Evolutionary conservation across 805 yeast genomes (phyloP), one percentile per base, ranked within the genome.

Genomic region (Zygoascus flipseniorum): DNA sequence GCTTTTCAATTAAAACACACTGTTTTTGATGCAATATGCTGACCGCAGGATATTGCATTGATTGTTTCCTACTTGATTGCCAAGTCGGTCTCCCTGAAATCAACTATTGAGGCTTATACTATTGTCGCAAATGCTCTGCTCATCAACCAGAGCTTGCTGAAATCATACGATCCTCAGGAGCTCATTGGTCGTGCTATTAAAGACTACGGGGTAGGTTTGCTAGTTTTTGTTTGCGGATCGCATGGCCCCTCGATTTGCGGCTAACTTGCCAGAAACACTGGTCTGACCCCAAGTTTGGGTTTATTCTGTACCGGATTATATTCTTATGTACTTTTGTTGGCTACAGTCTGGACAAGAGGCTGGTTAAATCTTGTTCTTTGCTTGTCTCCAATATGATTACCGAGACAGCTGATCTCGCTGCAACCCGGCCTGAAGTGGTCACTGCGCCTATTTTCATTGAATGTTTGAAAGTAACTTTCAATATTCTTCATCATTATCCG

Each of bases 51-150:
- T 42, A 42, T 42, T 42, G 20, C 18, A 19, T 13, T 16, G 13
- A 16, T 42, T 42, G 20, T 16, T 14, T 3, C 20, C 13, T 14
- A 42, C 20, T 19, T 19, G 19, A 28, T 28, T 31, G 42, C 18
- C 23, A 31, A 16, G 19, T 14, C 16, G 11, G 14, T 26, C 11
- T 41, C 47, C 11, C 28, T 8, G 41, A 41, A 13, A 20, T 47
- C 46, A 11, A 31, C 39, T 13, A n/a, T 8, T 16, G 51, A 41
- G 16, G 53, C 51, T 9, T 52, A 52, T 31, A 56, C 59, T 9
- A 54, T 54, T 9, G 16, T 56, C 5, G 59, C 59, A 23, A 56
- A 56, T 43, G 55, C 54, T 6, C 23, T 56, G 32, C 39, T 56
- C 31, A 37, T 51, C 20, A 51, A 56, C 52, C 35, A 37, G 23